Evolutionary conservation across 164 flowering plant genomes (phyloP), one percentile per base, ranked within the genome.

Genomic region (Santalum album): DNA sequence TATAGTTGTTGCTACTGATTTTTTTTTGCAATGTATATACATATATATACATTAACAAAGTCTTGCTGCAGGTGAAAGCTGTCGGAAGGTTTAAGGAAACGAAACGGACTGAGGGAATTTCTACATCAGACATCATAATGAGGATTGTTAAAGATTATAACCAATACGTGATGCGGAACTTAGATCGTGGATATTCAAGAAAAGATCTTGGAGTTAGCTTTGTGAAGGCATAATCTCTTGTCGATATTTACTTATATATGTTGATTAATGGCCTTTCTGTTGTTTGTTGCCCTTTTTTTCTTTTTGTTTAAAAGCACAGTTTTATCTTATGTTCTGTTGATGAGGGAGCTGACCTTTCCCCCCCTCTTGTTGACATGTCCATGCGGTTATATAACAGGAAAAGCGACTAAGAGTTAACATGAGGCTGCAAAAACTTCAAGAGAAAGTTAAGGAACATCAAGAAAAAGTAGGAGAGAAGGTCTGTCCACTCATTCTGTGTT

Each of bases 141-240:
- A 82, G 95, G 70, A 89, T 89, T 58, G 87, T 92, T 11, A 92
- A 87, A 71, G 99, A 92, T 60, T 92, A 92, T 65, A 92, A 89
- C 54, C 76, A 83, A 57, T 92, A 89, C 76, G 99, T 92, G 59
- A 74, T 79, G 81, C 95, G 97, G 25, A 92, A 92, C 61, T 73
- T 92, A 77, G 96, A 75, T 50, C 91, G 97, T 69, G 99, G 99
- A 56, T 92, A 89, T 65, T 55, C 97, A 36, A 76, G 99, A 61
- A 83, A 89, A 67, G 99, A 92, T 35, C 97, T 92, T 49, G 86
- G 86, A 53, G 87, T 92, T 52, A 92, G 97, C 78, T 92, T 73
- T 65, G 96, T 89, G 47, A 92, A 92, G 97, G 99, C 54, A 81
- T 45, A 74, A 40, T 48, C 49, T 61, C 6, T 53, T 20, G 43